Evolutionary conservation across 2,329 filamentous ascomycete genomes (phyloP), one percentile per base, ranked within the genome.

Genomic region (Pseudonectria foliicola): DNA sequence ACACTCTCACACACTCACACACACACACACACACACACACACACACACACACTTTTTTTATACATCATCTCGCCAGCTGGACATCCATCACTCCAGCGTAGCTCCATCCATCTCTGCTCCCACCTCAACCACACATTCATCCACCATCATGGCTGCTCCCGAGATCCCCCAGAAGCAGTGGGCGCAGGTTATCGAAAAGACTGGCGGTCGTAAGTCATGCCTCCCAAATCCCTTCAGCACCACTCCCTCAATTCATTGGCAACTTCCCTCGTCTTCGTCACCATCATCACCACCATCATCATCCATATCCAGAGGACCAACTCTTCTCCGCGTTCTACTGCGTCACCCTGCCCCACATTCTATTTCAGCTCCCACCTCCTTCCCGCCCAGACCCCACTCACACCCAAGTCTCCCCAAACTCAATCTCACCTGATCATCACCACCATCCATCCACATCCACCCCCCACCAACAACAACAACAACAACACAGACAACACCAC

Each of bases 171-270:
- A 73, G 33, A 80, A 80, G 63, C 90, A 96, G 71, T 93, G 83
- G 86, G 90, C 90, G 33, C 85, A 92, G 65, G 85, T 96, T 50
- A 72, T 92, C 52, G 85, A 94, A 64, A 76, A 87, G 71, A 80
- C 73, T 38, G 87, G 85, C 49, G 81, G 80, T 37, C 76, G 80
- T 70, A 69, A 55, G 75, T 67, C 14, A 37, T 33, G 26, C 33
- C 29, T 14, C 27, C 31, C n/a, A n/a, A n/a, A n/a, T 26, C 16
- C 31, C 16, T 6, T 25, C 21, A 25, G 24, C 12, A 28, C 16
- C 27, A 28, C 18, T 21, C 18, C 18, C 18, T 8, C 18, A 21
- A 21, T 21, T 8, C 18, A 21, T 21, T 21, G 18, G 5, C 18
- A 21, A 6, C 18, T 5, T 21, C 18, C 5, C 8, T 8, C 18